Conservation (phyloP, 331 rosid genomes). For the Rhamnella rubrinervis region DNA sequence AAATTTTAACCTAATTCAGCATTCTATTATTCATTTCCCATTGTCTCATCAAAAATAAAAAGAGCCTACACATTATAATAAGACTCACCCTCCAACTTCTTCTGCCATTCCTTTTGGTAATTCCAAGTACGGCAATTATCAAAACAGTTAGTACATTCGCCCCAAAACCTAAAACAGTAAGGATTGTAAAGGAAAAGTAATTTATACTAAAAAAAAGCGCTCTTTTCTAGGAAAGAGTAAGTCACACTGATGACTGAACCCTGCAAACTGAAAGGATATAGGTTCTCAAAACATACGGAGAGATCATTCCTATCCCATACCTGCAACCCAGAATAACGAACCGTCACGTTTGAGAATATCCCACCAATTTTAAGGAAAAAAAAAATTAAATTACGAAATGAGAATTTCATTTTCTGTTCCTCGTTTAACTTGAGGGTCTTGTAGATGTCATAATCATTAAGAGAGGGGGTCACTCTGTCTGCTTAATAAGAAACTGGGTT, state of each 20-base stretch:
- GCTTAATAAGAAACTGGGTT: no score
- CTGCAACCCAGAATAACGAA: slow-evolving; percentile 42
- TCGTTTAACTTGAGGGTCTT: no score
- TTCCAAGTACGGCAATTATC: slow-evolving; percentile 48
- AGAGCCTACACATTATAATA: neutral
- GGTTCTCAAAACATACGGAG: slow-evolving; percentile 66
- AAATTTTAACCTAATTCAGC: neutral
- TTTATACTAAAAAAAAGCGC: neutral
- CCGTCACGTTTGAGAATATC: no score
- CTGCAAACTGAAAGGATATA: slow-evolving; percentile 62
- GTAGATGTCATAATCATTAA: no score
- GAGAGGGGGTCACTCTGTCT: no score
- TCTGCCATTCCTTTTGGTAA: slow-evolving; percentile 31
- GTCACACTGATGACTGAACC: neutral
- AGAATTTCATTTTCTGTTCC: no score
- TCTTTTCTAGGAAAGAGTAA: slow-evolving; percentile 2
- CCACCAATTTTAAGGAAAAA: no score
- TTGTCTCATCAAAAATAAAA: neutral
- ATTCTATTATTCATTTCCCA: neutral
- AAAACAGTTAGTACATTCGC: slow-evolving; percentile 59
- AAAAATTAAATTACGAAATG: no score
- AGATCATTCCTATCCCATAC: slow-evolving; percentile 66
- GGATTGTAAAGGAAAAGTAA: slow-evolving; percentile 51
- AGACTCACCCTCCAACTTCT: slow-evolving; percentile 44
- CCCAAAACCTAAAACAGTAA: slow-evolving; percentile 69